phyloP scores from a whole-genome alignment of 305 asterid genomes.

The Fraxinus dipetala region DNA sequence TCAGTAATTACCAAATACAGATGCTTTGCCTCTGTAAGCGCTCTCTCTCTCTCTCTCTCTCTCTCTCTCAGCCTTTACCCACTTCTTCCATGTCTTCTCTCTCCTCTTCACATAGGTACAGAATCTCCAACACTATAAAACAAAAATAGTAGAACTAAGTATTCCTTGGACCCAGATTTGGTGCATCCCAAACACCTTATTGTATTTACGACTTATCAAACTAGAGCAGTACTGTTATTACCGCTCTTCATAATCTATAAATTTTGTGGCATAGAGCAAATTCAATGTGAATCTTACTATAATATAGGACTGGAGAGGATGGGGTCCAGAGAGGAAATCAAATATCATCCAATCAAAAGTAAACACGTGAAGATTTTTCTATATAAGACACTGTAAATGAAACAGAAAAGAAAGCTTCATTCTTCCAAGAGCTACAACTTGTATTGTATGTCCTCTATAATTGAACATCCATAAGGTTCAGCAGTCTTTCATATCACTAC shows the following conservation, averaged over 20 bases:
- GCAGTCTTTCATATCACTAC: slow-evolving; percentile 2
- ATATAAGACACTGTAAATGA: not conserved
- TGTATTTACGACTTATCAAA: not conserved
- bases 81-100: not conserved
- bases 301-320: not conserved
- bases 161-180: not conserved
- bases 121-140: not conserved
- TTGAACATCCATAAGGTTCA: slow-evolving; percentile 4
- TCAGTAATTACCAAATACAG: not conserved
- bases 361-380: not conserved
- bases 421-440: not conserved
- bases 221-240: not conserved
- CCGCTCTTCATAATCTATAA: not conserved
- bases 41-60: not conserved
- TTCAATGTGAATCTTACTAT: not conserved
- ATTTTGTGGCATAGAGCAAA: not conserved
- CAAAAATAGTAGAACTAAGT: not conserved
- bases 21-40: not conserved
- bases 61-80: not conserved
- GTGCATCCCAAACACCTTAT: not conserved
- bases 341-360: slow-evolving; percentile 1
- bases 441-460: not conserved
- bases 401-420: not conserved
- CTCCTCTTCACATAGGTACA: not conserved
- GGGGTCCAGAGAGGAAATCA: not conserved